phyloP scores from a whole-genome alignment of 306 rosid genomes.

The Trifolium fragiferum region DNA sequence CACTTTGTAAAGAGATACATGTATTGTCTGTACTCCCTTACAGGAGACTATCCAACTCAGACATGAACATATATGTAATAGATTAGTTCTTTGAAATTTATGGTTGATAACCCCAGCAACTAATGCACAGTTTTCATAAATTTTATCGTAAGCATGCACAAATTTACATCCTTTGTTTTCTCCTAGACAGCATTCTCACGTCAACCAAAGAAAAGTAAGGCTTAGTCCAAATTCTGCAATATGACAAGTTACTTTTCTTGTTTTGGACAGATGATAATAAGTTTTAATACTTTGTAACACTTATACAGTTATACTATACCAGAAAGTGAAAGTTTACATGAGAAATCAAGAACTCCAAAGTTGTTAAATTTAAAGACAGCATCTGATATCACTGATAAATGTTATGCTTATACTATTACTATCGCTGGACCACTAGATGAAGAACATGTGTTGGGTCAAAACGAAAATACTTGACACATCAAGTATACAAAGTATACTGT shows the following conservation, averaged over 20 bases:
- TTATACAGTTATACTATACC: not conserved
- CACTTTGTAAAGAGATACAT: not conserved
- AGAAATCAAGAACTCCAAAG: slow-evolving; percentile 19
- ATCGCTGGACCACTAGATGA: slow-evolving; percentile 14
- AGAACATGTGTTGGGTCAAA: slow-evolving; percentile 12
- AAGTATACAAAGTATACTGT: slow-evolving; percentile 2
- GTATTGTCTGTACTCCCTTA: slow-evolving; percentile 1
- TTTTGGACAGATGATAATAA: slow-evolving; percentile 10
- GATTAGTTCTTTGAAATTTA: slow-evolving; percentile 25
- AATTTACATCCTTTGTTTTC: slow-evolving; percentile 23
- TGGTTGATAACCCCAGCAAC: slow-evolving; percentile 21
- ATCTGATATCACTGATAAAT: slow-evolving; percentile 8
- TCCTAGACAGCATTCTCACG: slow-evolving; percentile 25
- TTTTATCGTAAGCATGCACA: slow-evolving; percentile 6
- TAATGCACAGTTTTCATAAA: slow-evolving; percentile 26
- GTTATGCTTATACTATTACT: slow-evolving; percentile 7
- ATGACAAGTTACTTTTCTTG: slow-evolving; percentile 6
- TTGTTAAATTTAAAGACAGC: slow-evolving; percentile 21
- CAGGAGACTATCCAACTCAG: slow-evolving; percentile 1
- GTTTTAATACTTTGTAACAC: slow-evolving; percentile 19
- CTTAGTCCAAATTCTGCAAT: slow-evolving; percentile 17
- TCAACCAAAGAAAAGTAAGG: not conserved
- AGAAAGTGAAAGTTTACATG: slow-evolving; percentile 16
- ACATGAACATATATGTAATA: slow-evolving; percentile 17
- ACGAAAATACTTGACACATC: slow-evolving; percentile 14